Evolutionary conservation across 371 early-diverging fungal species (phyloP), one percentile per base, ranked within the genome.

Genomic region (Mucor lusitanicus): DNA sequence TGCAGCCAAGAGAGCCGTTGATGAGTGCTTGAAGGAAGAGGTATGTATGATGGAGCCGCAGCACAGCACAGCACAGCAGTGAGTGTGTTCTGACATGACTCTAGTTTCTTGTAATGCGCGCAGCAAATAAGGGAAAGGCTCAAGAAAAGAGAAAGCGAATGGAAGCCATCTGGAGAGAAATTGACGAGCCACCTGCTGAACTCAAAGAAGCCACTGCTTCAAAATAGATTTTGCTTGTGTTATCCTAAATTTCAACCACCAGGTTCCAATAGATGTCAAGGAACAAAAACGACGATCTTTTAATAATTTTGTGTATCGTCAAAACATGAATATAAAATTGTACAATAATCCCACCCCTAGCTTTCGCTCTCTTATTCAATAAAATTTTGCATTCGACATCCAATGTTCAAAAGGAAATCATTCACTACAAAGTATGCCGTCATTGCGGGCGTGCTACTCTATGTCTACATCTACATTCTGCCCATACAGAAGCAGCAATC

Each of bases 91-190:
- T 25, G 21, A 17, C 30, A 30, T 46, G 19, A 23, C 30, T 40
- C 33, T 1, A 82, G 83, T 82, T 80, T 61, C 67, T 78, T 62
- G 68, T 63, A 15, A 63, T 71, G 46, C 73, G 83, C 57, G 79
- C 72, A 11, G 69, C 69, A 30, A 76, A 82, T 32, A 82, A 80
- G 63, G 78, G 59, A 35, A 75, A 65, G 23, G 57, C 75, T 28
- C 65, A 71, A 25, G 80, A 67, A 25, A 80, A 82, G 55, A 76
- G 83, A 60, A 78, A 74, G 33, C 71, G 58, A 44, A 69, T 82
- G 72, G 70, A 80, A 67, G 66, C 73, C 54, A 75, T 80, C 30
- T 82, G 83, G 83, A 80, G 75, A 61, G 75, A 80, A 28, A 78
- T 82, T 69, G 83, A 82, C 37, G 83, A 82, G 58, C 83, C 83